phyloP scores from a whole-genome alignment of 2,329 filamentous ascomycete species.

The Hymenoscyphus linearis region DNA sequence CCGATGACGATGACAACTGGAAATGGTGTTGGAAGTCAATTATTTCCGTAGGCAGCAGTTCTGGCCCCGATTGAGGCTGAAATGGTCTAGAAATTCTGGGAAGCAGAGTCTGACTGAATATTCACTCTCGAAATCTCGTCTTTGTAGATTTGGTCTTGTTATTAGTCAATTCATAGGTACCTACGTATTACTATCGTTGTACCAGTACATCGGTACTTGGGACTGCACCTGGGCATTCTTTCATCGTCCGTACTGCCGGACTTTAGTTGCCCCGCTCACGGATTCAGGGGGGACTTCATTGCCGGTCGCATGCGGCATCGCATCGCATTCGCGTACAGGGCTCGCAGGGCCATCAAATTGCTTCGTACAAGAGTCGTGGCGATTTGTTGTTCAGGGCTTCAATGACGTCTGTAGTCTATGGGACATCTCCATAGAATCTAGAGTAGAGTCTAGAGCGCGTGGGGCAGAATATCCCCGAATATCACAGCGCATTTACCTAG shows the following conservation, averaged over 20 bases:
- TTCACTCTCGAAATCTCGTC: too few relatives aligned
- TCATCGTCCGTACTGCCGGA: not conserved
- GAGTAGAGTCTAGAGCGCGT: not conserved
- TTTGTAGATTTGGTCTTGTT: too few relatives aligned
- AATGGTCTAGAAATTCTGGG: not conserved
- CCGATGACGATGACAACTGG: constrained; percentile 12
- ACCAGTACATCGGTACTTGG: too few relatives aligned
- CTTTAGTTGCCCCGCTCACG: not conserved
- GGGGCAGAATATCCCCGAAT: not conserved
- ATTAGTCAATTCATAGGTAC: too few relatives aligned
- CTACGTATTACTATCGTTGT: too few relatives aligned
- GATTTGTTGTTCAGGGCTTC: not conserved
- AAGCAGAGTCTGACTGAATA: not conserved
- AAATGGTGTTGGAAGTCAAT: not conserved
- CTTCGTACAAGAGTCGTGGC: not conserved
- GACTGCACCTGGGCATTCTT: too few relatives aligned
- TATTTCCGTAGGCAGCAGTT: not conserved
- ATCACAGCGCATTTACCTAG: not conserved
- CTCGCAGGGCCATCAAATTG: not conserved
- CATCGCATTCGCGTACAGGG: not conserved
- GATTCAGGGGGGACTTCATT: not conserved
- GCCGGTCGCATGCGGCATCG: not conserved
- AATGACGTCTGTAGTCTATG: not conserved
- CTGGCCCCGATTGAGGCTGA: not conserved
- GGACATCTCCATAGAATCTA: not conserved